Evolutionary conservation across 1,284 basidiomycete species (phyloP).

Genomic region (Vanrija humicola): DNA sequence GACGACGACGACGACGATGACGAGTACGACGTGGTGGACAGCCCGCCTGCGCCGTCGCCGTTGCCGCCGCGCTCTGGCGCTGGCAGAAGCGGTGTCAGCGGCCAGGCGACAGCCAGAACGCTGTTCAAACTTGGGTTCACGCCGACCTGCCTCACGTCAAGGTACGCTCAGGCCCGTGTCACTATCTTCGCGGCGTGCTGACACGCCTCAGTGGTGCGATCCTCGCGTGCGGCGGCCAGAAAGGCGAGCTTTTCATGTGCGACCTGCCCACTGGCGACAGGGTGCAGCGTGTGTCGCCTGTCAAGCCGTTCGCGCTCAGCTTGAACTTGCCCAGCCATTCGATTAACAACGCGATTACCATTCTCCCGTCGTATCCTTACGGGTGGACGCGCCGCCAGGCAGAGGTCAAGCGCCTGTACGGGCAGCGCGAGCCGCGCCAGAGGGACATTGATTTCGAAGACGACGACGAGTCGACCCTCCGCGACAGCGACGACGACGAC

Average conservation of each 20-base stretch:
- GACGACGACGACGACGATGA: constrained; percentile 1
- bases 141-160: constrained; percentile 43
- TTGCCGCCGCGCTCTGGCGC: too few species aligned
- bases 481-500: constrained; percentile 14
- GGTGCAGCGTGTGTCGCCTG: constrained; percentile 6
- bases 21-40: constrained; percentile 1
- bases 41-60: not conserved
- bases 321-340: constrained; percentile 31
- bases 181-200: not conserved
- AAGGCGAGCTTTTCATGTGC: constrained; percentile 44
- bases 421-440: constrained; percentile 2
- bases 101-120: constrained; percentile 2
- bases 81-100: not conserved
- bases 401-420: constrained; percentile 7
- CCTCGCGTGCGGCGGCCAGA: constrained; percentile 47
- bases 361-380: constrained; percentile 38
- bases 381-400: constrained; percentile 26
- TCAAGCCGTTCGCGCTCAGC: constrained; percentile 29
- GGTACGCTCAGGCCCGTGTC: constrained; percentile 24
- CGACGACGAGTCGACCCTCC: constrained; percentile 4
- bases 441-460: constrained; percentile 14
- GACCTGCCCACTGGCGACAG: constrained; percentile 21
- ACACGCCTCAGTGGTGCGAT: constrained; percentile 22
- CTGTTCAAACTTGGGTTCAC: constrained; percentile 35
- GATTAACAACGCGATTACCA: constrained; percentile 49